These are phyloP conservation scores for Scedosporium boydii DNA, from an alignment of 2,329 filamentous ascomycete genomes.

Conservation along the genomic window DNA sequence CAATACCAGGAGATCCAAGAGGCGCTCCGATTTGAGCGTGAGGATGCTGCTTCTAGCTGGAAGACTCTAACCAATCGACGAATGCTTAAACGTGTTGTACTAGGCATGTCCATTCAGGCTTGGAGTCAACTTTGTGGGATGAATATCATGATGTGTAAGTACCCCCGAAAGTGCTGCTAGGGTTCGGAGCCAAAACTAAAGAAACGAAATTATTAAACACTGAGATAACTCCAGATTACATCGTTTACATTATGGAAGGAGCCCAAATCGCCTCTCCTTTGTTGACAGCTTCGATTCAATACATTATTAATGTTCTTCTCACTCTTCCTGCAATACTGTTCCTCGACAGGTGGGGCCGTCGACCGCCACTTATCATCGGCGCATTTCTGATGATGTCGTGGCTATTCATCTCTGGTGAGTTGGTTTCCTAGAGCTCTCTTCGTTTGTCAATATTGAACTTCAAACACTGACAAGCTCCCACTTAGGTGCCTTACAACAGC, in stretches of 20 bases:
- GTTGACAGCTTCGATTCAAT: slow-evolving; percentile 52
- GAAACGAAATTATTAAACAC: too few species aligned
- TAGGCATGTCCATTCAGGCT: slow-evolving; percentile 50
- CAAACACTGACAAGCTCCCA: slow-evolving; percentile 1
- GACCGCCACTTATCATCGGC: slow-evolving; percentile 44
- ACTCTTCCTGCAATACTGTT: slow-evolving; percentile 52
- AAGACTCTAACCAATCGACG: slow-evolving; percentile 36
- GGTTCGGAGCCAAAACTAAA: slow-evolving; percentile 8
- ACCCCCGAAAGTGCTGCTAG: slow-evolving; percentile 21
- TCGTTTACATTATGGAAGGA: slow-evolving; percentile 51
- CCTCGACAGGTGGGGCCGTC: slow-evolving; percentile 49
- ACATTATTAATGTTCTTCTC: slow-evolving; percentile 52
- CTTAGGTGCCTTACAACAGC: slow-evolving; percentile 46
- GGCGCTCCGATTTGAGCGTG: slow-evolving; percentile 42
- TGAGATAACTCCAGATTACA: slow-evolving; percentile 29
- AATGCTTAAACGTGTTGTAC: slow-evolving; percentile 44
- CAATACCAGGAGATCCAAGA: slow-evolving; percentile 54
- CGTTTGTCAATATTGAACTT: too few species aligned
- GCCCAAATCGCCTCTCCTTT: slow-evolving; percentile 47
- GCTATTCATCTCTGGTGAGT: slow-evolving; percentile 49
- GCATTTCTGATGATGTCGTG: slow-evolving; percentile 50
- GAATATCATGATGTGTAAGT: slow-evolving; percentile 46
- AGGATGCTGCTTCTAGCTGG: slow-evolving; percentile 39
- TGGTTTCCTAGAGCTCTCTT: not conserved
- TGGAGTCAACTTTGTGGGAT: slow-evolving; percentile 52